Conservation (phyloP, 2,329 filamentous ascomycete genomes). For the Xylariaceae sp. region DNA sequence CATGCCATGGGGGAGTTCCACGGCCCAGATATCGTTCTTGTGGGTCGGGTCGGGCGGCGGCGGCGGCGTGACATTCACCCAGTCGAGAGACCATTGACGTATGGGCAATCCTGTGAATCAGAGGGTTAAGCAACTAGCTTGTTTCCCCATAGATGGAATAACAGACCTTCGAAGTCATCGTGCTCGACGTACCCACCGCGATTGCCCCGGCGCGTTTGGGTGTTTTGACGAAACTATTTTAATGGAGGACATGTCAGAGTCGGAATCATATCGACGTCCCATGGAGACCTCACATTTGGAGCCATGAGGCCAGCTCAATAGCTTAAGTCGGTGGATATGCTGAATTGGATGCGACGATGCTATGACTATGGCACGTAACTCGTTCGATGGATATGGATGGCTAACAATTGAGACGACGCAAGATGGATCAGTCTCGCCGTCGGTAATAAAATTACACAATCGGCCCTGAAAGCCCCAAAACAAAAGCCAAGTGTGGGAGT, state of each 20-base stretch:
- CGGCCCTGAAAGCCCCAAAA: background rate
- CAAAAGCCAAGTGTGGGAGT: background rate
- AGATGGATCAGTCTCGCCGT: background rate
- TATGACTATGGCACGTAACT: slow-evolving; percentile 1
- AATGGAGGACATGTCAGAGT: slow-evolving; percentile 5
- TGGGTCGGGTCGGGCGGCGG: slow-evolving; percentile 57
- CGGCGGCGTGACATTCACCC: slow-evolving; percentile 62
- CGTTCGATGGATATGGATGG: background rate
- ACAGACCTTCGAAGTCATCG: slow-evolving; percentile 55
- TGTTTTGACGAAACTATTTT: slow-evolving; percentile 29
- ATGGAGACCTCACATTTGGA: slow-evolving; percentile 23
- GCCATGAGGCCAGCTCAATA: slow-evolving; percentile 19
- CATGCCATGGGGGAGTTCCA: slow-evolving; percentile 73
- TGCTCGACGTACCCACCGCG: slow-evolving; percentile 54
- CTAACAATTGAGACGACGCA: background rate
- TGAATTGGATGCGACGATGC: slow-evolving; percentile 6
- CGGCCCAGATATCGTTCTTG: slow-evolving; percentile 64
- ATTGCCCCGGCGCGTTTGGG: slow-evolving; percentile 52
- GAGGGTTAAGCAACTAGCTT: background rate
- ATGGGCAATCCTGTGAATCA: slow-evolving; percentile 66
- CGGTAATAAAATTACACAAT: background rate
- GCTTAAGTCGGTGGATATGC: background rate
- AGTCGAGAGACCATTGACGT: slow-evolving; percentile 78
- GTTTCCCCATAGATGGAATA: background rate
- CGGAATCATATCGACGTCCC: background rate